Evolutionary conservation across 805 yeast species (phyloP).

Genomic region (Saccharomycopsis babjevae): DNA sequence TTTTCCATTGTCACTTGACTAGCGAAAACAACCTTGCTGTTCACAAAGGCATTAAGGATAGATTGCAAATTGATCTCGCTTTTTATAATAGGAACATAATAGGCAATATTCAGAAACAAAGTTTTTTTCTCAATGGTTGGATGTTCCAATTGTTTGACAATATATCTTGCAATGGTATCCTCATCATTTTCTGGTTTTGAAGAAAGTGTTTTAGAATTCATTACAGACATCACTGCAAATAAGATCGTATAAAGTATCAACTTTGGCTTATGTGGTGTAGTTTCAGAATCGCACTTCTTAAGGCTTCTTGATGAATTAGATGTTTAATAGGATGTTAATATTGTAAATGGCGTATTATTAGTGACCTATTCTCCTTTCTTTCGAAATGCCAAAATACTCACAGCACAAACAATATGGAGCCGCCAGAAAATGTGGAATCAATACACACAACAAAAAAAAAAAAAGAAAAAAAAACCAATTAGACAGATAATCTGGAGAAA

Average conservation of each 20-base stretch:
- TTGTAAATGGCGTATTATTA: too few species aligned
- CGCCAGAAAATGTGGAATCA: neutral
- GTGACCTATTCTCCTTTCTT: too few species aligned
- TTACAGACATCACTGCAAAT: neutral
- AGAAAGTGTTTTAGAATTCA: neutral
- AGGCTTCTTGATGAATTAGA: too few species aligned
- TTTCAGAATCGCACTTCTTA: too few species aligned
- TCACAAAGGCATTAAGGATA: neutral
- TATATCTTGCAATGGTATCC: neutral
- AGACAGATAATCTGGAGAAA: neutral
- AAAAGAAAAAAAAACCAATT: neutral
- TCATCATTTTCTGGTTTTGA: neutral
- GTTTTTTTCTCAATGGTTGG: neutral
- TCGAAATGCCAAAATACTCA: neutral
- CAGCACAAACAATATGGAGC: neutral
- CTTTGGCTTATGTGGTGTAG: too few species aligned
- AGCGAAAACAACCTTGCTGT: constrained; percentile 1
- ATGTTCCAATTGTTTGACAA: neutral
- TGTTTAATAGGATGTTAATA: too few species aligned
- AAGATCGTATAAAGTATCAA: too few species aligned
- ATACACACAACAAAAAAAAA: neutral
- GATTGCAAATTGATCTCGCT: neutral
- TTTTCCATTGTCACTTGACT: neutral
- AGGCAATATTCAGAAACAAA: constrained; percentile 9
- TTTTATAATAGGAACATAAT: constrained; percentile 13